Evolutionary conservation across 129 eudicot species (phyloP), one percentile per base, ranked within the genome.

Genomic region (Oenanthe sinensis): DNA sequence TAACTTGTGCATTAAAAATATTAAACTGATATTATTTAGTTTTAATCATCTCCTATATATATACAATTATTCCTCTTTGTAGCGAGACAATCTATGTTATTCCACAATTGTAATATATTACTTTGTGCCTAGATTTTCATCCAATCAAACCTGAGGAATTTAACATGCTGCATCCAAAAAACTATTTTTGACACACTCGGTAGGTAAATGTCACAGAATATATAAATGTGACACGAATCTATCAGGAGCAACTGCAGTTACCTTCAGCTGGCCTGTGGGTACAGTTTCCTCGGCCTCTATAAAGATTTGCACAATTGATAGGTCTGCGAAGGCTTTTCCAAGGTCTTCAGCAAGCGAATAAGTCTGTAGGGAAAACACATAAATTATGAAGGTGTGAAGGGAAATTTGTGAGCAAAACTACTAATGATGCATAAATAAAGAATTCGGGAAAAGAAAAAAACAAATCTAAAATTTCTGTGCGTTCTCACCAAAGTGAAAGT

Each of bases 291-390:
- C 99, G 40, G 89, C 97, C 74, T 96, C 97, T 40, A 87, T 78
- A 83, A 83, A 87, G 63, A 90, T 83, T 85, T 85, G 97, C 69
- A 96, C 78, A 75, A 96, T 81, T 33, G 89, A 72, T 20, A 87
- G 88, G 80, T 92, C 99, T 7, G 97, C 76, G 77, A 89, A 96
- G 63, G 97, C 99, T 90, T 91, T 92, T 75, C 99, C 97, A 87
- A 96, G 83, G 87, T 96, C 97, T 87, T 96, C 99, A 49, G 99
- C 97, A 79, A 86, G 93, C 81, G 89, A 97, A 85, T 96, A 87
- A 47, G 86, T 86, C 99, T 96, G 90, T 30, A 24, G 75, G 33
- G 39, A 46, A 39, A 75, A 76, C 69, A 45, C 55, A 19, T 20
- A 71, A 40, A 26, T 45, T 55, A 44, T 54, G 40, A 74, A 33